Conservation (phyloP, 441 rosid species). For the Breynia disticha region DNA sequence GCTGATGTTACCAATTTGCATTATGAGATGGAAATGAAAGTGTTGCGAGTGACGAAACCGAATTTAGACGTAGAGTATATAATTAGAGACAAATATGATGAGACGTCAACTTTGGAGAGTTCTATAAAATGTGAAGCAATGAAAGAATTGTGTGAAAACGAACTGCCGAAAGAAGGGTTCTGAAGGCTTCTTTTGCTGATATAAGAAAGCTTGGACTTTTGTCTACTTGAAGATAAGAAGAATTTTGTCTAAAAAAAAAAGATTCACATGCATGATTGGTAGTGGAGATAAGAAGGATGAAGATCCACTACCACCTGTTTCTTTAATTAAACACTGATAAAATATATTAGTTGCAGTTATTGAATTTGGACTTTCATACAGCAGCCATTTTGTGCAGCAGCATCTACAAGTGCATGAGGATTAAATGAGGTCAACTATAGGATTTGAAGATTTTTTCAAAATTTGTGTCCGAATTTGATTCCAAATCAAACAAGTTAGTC, state of each 20-base stretch:
- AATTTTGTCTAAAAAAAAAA: conserved; percentile 20
- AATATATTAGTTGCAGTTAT: neutral
- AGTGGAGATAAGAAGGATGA: conserved; percentile 24
- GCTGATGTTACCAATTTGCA: conserved; percentile 13
- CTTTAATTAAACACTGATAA: conserved; percentile 2
- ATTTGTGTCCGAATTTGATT: too few species aligned
- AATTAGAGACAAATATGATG: conserved; percentile 8
- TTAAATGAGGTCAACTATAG: conserved; percentile 5
- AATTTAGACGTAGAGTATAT: conserved; percentile 7
- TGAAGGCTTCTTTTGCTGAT: conserved; percentile 18
- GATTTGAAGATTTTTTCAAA: conserved; percentile 5
- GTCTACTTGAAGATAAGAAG: conserved; percentile 37
- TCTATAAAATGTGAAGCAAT: neutral
- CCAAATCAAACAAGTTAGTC: too few species aligned
- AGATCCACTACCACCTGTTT: conserved; percentile 16
- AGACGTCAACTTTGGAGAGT: conserved; percentile 1
- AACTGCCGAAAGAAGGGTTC: conserved; percentile 13
- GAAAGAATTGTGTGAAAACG: neutral
- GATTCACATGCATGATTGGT: conserved; percentile 39
- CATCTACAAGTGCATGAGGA: neutral
- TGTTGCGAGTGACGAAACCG: conserved; percentile 4
- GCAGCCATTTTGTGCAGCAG: conserved; percentile 8
- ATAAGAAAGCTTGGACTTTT: conserved; percentile 38
- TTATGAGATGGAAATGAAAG: conserved; percentile 2
- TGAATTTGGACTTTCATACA: conserved; percentile 5